Evolutionary conservation across 352 stramenopile genomes (phyloP).

Genomic region (Globisporangium emineosum): DNA sequence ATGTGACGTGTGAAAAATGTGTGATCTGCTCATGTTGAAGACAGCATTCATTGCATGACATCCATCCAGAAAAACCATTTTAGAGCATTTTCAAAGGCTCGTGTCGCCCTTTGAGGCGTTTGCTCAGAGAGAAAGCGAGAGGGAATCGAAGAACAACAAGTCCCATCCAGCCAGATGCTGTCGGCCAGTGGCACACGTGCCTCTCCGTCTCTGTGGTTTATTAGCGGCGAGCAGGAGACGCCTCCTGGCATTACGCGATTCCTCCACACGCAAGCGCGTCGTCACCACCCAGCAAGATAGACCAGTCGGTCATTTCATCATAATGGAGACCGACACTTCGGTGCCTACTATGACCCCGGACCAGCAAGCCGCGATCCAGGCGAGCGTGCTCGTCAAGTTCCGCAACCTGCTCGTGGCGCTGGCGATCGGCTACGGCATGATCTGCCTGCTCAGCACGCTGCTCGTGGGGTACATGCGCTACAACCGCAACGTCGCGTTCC

Average conservation of each 20-base stretch:
- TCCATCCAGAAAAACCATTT: no score
- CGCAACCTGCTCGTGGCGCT: conserved; percentile 33
- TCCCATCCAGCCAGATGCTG: no score
- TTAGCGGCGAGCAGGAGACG: no score
- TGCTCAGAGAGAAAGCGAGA: background rate
- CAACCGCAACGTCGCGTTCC: conserved; percentile 45
- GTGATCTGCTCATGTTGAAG: background rate
- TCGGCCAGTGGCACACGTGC: background rate
- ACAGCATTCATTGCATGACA: background rate
- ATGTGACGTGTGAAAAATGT: background rate
- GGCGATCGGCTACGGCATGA: conserved; percentile 37
- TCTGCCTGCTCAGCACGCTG: conserved; percentile 38
- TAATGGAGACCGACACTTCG: background rate
- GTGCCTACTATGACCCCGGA: background rate
- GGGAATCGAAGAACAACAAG: conserved; percentile 4
- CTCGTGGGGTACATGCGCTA: conserved; percentile 54
- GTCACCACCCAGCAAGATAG: no score
- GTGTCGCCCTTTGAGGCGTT: background rate
- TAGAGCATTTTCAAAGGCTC: no score
- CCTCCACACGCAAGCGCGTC: no score
- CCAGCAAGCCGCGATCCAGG: background rate
- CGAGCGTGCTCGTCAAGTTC: conserved; percentile 15
- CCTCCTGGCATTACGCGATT: no score
- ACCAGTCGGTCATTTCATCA: no score
- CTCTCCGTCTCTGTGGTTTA: no score